Conservation (phyloP, 331 rosid genomes). For the Arachis monticola region DNA sequence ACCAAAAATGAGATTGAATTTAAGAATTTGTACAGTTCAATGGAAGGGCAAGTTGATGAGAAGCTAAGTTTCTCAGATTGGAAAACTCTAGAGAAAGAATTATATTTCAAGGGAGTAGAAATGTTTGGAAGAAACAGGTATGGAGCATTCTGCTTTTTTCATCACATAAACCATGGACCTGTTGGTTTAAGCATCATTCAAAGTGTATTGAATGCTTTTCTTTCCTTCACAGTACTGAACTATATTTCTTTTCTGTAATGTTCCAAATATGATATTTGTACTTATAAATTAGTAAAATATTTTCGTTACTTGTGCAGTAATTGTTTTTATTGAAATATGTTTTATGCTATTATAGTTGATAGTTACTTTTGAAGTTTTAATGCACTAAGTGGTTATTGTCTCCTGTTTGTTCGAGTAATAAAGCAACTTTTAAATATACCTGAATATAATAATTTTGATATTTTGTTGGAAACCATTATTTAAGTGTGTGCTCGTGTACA, state of each 20-base stretch:
- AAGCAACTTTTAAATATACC: background rate
- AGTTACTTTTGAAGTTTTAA: slow-evolving; percentile 7
- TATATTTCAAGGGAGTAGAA: slow-evolving; percentile 82
- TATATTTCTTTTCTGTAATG: background rate
- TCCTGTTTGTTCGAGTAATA: background rate
- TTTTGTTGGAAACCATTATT: background rate
- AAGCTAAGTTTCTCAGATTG: slow-evolving; percentile 50
- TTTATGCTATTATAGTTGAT: background rate
- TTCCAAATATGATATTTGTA: background rate
- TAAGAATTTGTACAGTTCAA: slow-evolving; percentile 44
- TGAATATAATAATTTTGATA: slow-evolving; percentile 6
- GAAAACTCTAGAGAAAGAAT: slow-evolving; percentile 77
- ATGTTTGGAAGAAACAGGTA: slow-evolving; percentile 94
- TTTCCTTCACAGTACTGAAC: background rate
- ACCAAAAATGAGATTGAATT: slow-evolving; percentile 40
- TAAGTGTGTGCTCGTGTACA: slow-evolving; percentile 26
- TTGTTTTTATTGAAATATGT: background rate
- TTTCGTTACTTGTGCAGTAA: background rate
- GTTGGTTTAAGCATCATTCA: background rate
- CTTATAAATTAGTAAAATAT: slow-evolving; percentile 9
- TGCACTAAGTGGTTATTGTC: background rate
- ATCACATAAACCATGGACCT: slow-evolving; percentile 6
- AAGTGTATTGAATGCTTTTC: background rate
- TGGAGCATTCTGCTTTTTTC: slow-evolving; percentile 14
- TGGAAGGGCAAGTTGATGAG: slow-evolving; percentile 42